Evolutionary conservation across 1,284 basidiomycete genomes (phyloP), one percentile per base, ranked within the genome.

Genomic region (Kwoniella shivajii): DNA sequence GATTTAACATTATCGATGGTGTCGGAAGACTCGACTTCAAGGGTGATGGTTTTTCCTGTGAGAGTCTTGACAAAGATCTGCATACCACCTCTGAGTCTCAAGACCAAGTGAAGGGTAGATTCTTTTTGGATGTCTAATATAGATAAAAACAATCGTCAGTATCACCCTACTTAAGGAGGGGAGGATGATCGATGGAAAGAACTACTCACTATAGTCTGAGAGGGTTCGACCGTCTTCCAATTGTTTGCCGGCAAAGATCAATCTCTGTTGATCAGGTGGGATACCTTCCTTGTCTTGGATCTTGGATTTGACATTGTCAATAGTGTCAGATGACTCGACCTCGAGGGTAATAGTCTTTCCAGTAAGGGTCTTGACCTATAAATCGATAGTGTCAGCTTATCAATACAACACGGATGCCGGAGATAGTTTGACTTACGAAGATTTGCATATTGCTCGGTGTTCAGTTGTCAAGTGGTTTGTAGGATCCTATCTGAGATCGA

Each of bases 61-160:
- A 66, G 54, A 31, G 57, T 60, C 64, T 79, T 77, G 61, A 75
- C 70, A 67, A 71, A 78, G 75, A 72, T 74, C 80, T 92, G 78
- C 78, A 98, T 92, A 61, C 94, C 94, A 70, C 94, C 92, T 81
- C 92, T 91, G 69, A 96, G 89, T 86, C 92, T 90, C 77, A 96
- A 88, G 65, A 96, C 92, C 65, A 96, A 83, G 82, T 97, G 94
- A 65, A 97, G 88, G 26, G 94, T 97, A 11, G 90, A 92, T 82
- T 97, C 94, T 84, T 97, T 97, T 84, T 98, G 94, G 80, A 95
- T 95, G 83, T 94, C 69, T 71, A 57, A 24, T 27, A 38, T 16
- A 29, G 14, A 29, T 18, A 36, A 29, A 11, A 18, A 34, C 14
- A 14, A 26, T 39, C n/a, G 41, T 53, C 26, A 52, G 29, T 30